Conservation (phyloP, 208 protist genomes). For the Crithidia mellificae region DNA sequence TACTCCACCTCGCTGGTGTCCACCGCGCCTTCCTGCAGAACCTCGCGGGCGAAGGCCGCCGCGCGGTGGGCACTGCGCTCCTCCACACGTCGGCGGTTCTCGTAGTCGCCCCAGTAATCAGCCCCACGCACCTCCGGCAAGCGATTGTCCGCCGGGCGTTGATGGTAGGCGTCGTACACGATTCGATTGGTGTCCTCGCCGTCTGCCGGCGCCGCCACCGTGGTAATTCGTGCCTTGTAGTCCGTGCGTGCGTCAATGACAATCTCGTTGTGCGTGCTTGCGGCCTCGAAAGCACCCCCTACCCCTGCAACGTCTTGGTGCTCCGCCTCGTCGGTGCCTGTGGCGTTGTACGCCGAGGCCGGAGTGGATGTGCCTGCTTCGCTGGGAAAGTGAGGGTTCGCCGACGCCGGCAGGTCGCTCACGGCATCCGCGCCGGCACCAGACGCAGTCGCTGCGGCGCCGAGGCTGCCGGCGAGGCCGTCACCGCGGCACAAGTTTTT, state of each 20-base stretch:
- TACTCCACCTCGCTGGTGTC: constrained; percentile 79
- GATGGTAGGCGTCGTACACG: constrained; percentile 73
- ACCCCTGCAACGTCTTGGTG: background rate
- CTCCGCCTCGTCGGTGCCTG: background rate
- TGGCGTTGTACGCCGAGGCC: no score
- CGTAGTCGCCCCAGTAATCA: constrained; percentile 71
- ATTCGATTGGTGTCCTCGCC: constrained; percentile 25
- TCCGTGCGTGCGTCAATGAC: constrained; percentile 48
- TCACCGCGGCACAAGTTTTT: constrained; percentile 23
- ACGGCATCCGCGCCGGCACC: no score
- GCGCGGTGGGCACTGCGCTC: constrained; percentile 37
- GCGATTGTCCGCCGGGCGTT: constrained; percentile 52
- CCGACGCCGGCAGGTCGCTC: constrained; percentile 40
- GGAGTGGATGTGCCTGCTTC: no score
- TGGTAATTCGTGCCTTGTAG: constrained; percentile 38
- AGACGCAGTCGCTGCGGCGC: background rate
- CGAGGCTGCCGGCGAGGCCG: background rate
- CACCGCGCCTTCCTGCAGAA: constrained; percentile 67
- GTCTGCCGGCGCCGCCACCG: background rate
- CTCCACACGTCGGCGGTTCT: constrained; percentile 52
- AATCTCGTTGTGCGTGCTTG: constrained; percentile 17
- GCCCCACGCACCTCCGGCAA: constrained; percentile 55
- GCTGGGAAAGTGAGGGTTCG: constrained; percentile 81
- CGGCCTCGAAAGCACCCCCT: background rate
- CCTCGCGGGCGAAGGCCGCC: constrained; percentile 50